phyloP scores from a whole-genome alignment of 2,329 filamentous ascomycete species.

The Didymella exigua region DNA sequence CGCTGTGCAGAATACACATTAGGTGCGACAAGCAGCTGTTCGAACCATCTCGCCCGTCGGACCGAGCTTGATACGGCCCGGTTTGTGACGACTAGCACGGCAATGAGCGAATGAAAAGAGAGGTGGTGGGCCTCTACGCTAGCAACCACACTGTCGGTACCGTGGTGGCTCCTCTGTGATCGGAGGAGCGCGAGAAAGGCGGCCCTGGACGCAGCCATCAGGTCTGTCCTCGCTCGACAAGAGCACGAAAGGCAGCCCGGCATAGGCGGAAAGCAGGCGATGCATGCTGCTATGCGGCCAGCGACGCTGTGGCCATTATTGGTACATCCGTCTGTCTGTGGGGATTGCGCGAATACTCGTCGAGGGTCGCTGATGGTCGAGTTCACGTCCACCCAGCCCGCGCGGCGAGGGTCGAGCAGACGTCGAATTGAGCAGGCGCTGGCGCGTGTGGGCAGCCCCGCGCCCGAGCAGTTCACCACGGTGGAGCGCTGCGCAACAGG shows the following conservation, averaged over 20 bases:
- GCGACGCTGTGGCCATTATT: conserved; percentile 4
- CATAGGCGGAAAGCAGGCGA: background rate
- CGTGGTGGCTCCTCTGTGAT: background rate
- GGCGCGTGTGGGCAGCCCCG: conserved; percentile 1
- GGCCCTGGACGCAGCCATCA: conserved; percentile 1
- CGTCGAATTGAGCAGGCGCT: conserved; percentile 10
- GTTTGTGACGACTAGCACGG: conserved; percentile 4
- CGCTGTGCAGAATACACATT: background rate
- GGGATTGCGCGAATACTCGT: background rate
- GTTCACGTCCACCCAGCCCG: background rate
- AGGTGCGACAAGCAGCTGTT: background rate
- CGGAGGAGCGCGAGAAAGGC: conserved; percentile 3
- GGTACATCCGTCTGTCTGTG: background rate
- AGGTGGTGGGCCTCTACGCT: background rate
- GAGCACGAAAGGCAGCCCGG: conserved; percentile 3
- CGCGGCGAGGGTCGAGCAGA: background rate
- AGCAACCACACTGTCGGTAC: background rate
- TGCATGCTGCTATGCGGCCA: conserved; percentile 4
- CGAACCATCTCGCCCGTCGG: conserved; percentile 7
- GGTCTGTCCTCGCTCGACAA: conserved; percentile 9
- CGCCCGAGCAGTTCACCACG: background rate
- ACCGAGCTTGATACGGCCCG: conserved; percentile 13
- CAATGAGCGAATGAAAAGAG: background rate
- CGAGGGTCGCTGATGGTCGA: background rate
- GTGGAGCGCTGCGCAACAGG: background rate